These are phyloP conservation scores for Psilocybe mexicana DNA, from an alignment of 1,284 basidiomycete genomes.

Conservation along the genomic window DNA sequence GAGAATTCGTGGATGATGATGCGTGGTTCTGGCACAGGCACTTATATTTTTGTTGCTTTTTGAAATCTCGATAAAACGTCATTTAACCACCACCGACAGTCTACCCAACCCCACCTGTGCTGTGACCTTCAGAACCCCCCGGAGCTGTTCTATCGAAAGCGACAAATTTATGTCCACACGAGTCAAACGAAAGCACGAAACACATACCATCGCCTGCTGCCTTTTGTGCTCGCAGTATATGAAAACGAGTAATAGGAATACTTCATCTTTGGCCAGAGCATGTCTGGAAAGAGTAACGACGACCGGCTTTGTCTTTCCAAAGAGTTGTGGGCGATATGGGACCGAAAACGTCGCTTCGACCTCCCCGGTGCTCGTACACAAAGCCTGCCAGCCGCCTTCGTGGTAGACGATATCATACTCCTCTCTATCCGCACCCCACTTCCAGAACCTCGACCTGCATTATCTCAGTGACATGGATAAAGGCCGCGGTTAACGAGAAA, in stretches of 20 bases:
- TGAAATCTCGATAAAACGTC: too few relatives aligned
- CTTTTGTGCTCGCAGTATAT: conserved; percentile 45
- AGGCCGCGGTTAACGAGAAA: background rate
- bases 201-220: conserved; percentile 44
- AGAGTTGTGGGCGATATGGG: conserved; percentile 45
- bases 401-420: conserved; percentile 43
- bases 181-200: background rate
- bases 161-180: background rate
- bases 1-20: too few relatives aligned
- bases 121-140: conserved; percentile 12
- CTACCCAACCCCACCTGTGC: background rate
- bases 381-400: conserved; percentile 41
- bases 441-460: conserved; percentile 40
- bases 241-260: conserved; percentile 45
- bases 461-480: conserved; percentile 1
- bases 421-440: conserved; percentile 41
- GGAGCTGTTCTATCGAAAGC: conserved; percentile 15
- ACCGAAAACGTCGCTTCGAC: conserved; percentile 41
- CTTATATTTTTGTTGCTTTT: too few relatives aligned
- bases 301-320: conserved; percentile 41
- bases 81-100: too few relatives aligned
- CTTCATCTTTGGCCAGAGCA: conserved; percentile 44
- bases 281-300: conserved; percentile 35
- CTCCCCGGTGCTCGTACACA: conserved; percentile 16
- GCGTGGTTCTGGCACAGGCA: too few relatives aligned